Evolutionary conservation across 768 basidiomycete genomes (phyloP), one percentile per base, ranked within the genome.

Genomic region (Clitopilus passeckerianus): DNA sequence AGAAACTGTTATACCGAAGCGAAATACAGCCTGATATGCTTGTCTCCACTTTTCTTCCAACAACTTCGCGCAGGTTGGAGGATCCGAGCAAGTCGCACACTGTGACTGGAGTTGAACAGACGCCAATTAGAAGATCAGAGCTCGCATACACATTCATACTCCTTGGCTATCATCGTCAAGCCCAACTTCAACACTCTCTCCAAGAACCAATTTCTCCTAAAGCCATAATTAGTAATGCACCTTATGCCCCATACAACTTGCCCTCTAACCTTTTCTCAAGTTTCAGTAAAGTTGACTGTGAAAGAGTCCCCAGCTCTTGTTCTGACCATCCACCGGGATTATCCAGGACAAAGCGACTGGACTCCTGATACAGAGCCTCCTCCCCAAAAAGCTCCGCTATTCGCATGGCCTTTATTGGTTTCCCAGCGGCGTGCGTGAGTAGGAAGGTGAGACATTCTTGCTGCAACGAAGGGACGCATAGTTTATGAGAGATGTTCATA

Each of bases 31-130:
- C 44, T 87, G 82, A 66, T 95, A 95, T 0, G 92, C 93, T 66
- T 92, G 91, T 43, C 86, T 78, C 93, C 94, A 98, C 70, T 95
- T 96, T 61, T 98, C 95, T 65, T 96, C 94, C 7, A 97, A 80
- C 5, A 91, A 73, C 12, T 87, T 84, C 16, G 95, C 95, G 68
- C 95, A 98, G 16, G 71, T 80, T 0, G 79, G 46, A 6, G 92
- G 74, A 62, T 98, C 95, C 9, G 91, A 91, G 69, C 95, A 98
- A 6, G 91, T 86, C 1, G 82, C 69, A 61, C 92, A 93, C 93
- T 95, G 66, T 30, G 27, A 30, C 27, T 30, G 27, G 27, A 15
- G 43, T 52, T 41, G 6, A 59, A 14, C 15, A 14, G 56, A 35
- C 35, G 14, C 5, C 37, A 46, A 56, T 37, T 8, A 9, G 53